phyloP scores from a whole-genome alignment of 805 yeast species.

The Naumovozyma baii region DNA sequence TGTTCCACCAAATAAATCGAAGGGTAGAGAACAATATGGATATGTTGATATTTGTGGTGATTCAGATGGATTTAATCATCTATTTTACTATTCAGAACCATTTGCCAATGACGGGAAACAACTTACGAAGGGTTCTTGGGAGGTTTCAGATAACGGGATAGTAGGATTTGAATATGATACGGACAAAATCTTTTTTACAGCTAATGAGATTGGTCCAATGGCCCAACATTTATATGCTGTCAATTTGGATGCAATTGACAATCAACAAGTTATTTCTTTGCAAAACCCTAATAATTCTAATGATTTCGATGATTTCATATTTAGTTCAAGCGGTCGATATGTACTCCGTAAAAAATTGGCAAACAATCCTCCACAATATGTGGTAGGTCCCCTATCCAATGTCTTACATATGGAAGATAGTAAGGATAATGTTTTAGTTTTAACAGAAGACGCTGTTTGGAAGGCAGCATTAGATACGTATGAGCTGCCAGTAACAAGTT shows the following conservation, averaged over 20 bases:
- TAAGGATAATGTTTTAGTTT: slow-evolving; percentile 5
- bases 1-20: slow-evolving; percentile 30
- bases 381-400: slow-evolving; percentile 18
- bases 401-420: slow-evolving; percentile 11
- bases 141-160: slow-evolving; percentile 38
- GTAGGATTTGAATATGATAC: slow-evolving; percentile 39
- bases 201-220: slow-evolving; percentile 38
- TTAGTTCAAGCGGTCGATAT: slow-evolving; percentile 50
- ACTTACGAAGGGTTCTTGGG: slow-evolving; percentile 42
- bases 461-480: slow-evolving; percentile 24
- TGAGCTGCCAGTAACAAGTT: slow-evolving; percentile 38
- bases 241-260: slow-evolving; percentile 23
- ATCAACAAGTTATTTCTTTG: slow-evolving; percentile 1
- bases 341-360: slow-evolving; percentile 23
- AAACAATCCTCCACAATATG: slow-evolving; percentile 17
- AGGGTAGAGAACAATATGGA: slow-evolving; percentile 35
- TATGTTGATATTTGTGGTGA: slow-evolving; percentile 54
- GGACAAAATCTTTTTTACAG: slow-evolving; percentile 43
- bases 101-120: slow-evolving; percentile 33
- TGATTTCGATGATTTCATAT: slow-evolving; percentile 36
- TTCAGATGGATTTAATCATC: slow-evolving; percentile 46
- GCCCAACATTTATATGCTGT: slow-evolving; percentile 53
- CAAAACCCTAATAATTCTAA: slow-evolving; percentile 16
- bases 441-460: slow-evolving; percentile 12
- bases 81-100: slow-evolving; percentile 48